These are phyloP conservation scores for Podospora conica DNA, from an alignment of 495 filamentous ascomycete species.

Conservation along the genomic window DNA sequence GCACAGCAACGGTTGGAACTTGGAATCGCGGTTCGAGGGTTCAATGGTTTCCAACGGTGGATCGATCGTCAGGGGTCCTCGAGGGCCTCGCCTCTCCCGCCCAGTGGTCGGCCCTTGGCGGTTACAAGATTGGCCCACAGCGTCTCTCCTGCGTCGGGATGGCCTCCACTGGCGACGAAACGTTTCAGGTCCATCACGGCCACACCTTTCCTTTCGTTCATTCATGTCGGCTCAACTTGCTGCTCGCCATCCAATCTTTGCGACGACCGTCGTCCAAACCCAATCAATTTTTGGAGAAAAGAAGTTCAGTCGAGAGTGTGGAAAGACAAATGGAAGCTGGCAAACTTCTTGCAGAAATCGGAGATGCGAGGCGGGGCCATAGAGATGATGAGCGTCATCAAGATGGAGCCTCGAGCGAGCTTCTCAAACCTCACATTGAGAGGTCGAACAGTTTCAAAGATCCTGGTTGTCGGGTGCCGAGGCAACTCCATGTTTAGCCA, in stretches of 20 bases:
- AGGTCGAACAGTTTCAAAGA: not conserved
- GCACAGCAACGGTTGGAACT: not conserved
- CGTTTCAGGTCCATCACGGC: conserved; percentile 33
- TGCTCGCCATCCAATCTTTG: not conserved
- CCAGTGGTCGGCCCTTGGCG: conserved; percentile 7
- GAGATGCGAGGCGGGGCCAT: not conserved
- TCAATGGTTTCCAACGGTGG: not conserved
- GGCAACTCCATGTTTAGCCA: not conserved
- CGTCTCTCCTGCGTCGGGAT: conserved; percentile 12
- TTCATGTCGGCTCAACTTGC: not conserved
- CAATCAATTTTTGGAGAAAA: not conserved
- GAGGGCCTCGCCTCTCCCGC: not conserved
- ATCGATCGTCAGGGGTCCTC: not conserved
- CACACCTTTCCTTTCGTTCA: conserved; percentile 12
- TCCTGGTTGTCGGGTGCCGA: not conserved
- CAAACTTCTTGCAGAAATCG: not conserved
- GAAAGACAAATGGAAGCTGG: not conserved
- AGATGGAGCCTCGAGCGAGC: not conserved
- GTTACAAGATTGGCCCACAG: conserved; percentile 14
- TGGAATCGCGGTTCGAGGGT: not conserved
- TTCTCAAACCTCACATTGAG: not conserved
- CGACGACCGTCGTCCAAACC: not conserved
- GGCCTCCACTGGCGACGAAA: conserved; percentile 17
- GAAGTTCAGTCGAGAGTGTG: not conserved
- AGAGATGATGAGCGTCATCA: not conserved